Conservation (phyloP, 441 rosid species). For the Manihot esculenta region DNA sequence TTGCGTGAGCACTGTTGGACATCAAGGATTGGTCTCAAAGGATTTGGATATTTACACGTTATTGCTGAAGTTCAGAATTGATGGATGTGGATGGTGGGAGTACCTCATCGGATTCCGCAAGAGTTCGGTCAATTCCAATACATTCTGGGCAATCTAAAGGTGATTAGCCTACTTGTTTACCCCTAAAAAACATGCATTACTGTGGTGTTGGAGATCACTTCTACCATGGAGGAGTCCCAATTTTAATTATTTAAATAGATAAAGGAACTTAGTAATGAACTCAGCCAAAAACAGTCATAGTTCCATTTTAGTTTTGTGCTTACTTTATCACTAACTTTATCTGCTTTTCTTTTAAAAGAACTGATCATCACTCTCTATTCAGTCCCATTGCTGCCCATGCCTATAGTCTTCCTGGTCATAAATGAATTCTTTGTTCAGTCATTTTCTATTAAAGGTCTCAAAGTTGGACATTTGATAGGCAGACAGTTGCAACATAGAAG, state of each 20-base stretch:
- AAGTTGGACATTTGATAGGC: not conserved
- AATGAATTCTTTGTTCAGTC: not conserved
- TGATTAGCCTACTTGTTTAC: constrained; percentile 22
- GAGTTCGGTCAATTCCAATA: constrained; percentile 30
- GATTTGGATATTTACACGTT: not conserved
- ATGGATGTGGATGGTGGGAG: constrained; percentile 49
- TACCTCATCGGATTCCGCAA: constrained; percentile 27
- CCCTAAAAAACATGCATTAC: not conserved
- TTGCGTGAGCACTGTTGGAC: not conserved
- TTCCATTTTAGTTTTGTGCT: not conserved
- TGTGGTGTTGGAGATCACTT: not conserved
- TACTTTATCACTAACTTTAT: not conserved
- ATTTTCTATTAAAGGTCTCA: not conserved
- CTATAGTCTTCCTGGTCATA: not conserved
- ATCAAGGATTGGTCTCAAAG: not conserved
- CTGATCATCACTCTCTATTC: not conserved
- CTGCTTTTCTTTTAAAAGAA: not conserved
- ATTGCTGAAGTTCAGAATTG: constrained; percentile 19
- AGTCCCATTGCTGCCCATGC: not conserved
- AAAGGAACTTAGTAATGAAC: not conserved
- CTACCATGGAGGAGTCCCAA: not conserved
- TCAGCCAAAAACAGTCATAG: not conserved
- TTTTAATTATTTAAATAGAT: not conserved
- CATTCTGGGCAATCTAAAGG: constrained; percentile 40
- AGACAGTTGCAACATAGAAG: not conserved